phyloP scores from a whole-genome alignment of 176 grass and related monocot species.

The Cenchrus purpureus region DNA sequence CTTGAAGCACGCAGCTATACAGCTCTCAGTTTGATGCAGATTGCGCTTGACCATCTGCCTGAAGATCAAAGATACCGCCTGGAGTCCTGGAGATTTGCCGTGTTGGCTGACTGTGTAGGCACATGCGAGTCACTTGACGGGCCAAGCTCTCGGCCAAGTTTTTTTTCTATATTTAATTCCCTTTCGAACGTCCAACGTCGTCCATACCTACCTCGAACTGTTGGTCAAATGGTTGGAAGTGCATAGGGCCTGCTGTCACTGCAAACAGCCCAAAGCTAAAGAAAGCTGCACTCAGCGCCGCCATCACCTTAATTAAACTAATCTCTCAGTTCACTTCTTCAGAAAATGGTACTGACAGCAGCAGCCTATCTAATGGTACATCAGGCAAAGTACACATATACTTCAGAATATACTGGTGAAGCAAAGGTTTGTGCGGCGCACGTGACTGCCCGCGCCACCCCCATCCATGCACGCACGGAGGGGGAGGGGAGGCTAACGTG shows the following conservation, averaged over 20 bases:
- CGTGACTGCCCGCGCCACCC: neutral
- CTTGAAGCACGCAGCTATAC: neutral
- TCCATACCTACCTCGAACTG: slow-evolving; percentile 38
- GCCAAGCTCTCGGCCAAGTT: neutral
- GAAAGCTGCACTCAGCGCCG: slow-evolving; percentile 34
- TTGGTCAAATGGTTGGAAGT: slow-evolving; percentile 29
- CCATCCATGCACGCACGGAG: neutral
- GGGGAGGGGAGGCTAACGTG: neutral
- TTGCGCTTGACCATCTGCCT: slow-evolving; percentile 37
- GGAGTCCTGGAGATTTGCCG: slow-evolving; percentile 8
- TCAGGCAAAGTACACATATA: slow-evolving; percentile 10
- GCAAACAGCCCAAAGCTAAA: neutral
- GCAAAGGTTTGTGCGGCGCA: slow-evolving; percentile 31
- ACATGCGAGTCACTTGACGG: slow-evolving; percentile 35
- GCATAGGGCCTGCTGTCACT: neutral
- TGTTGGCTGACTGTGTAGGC: neutral
- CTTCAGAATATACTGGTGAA: neutral
- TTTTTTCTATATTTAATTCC: neutral
- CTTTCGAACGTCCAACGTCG: slow-evolving; percentile 17
- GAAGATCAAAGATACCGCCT: slow-evolving; percentile 15
- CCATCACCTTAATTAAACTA: slow-evolving; percentile 22
- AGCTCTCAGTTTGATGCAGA: slow-evolving; percentile 28
- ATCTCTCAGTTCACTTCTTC: neutral
- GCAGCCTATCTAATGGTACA: no score
- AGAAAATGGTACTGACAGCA: neutral